Evolutionary conservation across 164 flowering plant genomes (phyloP).

Genomic region (Liquidambar formosana): DNA sequence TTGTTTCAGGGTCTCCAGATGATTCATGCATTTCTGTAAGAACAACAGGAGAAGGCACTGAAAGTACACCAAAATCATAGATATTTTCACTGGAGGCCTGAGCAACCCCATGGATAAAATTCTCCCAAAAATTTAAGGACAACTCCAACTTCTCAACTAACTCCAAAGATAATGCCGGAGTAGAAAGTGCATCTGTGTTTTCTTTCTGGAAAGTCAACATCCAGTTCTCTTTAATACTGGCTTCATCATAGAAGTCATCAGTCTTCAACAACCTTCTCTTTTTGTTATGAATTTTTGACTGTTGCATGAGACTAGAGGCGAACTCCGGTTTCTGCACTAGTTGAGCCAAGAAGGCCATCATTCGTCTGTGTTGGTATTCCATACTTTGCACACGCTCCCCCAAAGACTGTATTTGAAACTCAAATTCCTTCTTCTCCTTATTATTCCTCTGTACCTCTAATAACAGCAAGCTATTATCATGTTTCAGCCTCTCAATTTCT

Average conservation of each 20-base stretch:
- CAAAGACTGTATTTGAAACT: constrained; percentile 33
- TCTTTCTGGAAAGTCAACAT: constrained; percentile 26
- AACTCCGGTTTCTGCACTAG: constrained; percentile 45
- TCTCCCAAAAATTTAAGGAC: constrained; percentile 53
- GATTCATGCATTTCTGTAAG: constrained; percentile 30
- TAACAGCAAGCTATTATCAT: constrained; percentile 48
- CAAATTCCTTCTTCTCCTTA: constrained; percentile 46
- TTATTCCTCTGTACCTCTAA: constrained; percentile 43
- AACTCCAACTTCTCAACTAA: constrained; percentile 54
- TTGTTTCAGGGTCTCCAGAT: constrained; percentile 37
- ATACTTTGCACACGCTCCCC: constrained; percentile 41
- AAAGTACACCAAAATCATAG: constrained; percentile 14
- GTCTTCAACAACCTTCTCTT: constrained; percentile 53
- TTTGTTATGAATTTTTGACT: constrained; percentile 40
- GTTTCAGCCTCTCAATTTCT: constrained; percentile 57
- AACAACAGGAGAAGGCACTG: constrained; percentile 25
- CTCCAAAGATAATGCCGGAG: constrained; percentile 27
- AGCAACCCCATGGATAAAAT: constrained; percentile 36
- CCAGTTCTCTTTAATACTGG: constrained; percentile 20
- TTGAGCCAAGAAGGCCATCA: constrained; percentile 42
- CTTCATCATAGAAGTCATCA: constrained; percentile 29
- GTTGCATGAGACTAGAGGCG: constrained; percentile 33
- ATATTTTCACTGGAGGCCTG: constrained; percentile 37
- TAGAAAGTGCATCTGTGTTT: constrained; percentile 21
- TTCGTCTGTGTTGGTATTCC: constrained; percentile 47